phyloP scores from a whole-genome alignment of 2,329 filamentous ascomycete species.

The Talaromyces rugulosus region DNA sequence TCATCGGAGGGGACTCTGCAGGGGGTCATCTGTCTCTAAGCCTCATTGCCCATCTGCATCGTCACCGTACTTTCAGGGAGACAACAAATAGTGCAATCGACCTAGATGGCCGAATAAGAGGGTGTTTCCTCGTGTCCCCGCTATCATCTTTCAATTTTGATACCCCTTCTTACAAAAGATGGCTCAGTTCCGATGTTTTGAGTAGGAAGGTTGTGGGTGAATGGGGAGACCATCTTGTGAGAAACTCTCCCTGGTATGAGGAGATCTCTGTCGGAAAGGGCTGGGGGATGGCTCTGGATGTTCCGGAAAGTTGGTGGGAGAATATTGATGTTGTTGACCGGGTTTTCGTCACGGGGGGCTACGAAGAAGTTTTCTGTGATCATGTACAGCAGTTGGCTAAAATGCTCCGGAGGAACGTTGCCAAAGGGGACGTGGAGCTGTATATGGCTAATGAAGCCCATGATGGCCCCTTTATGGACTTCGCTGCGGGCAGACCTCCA shows the following conservation, averaged over 20 bases:
- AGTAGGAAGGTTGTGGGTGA: conserved; percentile 6
- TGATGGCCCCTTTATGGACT: conserved; percentile 22
- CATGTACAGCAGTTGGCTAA: conserved; percentile 15
- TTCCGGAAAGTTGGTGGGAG: conserved; percentile 19
- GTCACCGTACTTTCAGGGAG: not conserved
- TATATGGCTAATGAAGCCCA: conserved; percentile 19
- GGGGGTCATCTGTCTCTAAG: conserved; percentile 19
- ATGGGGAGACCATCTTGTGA: conserved; percentile 16
- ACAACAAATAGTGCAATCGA: not conserved
- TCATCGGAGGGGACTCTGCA: conserved; percentile 22
- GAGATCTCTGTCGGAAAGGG: conserved; percentile 17
- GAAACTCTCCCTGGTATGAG: conserved; percentile 17
- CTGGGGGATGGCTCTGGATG: conserved; percentile 23
- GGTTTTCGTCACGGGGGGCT: conserved; percentile 17
- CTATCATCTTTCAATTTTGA: conserved; percentile 15
- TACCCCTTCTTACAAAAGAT: conserved; percentile 12
- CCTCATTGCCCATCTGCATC: conserved; percentile 12
- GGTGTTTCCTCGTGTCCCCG: conserved; percentile 19
- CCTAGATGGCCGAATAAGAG: not conserved
- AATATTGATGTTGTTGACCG: conserved; percentile 11
- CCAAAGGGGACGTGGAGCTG: conserved; percentile 4
- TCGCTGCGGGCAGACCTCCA: conserved; percentile 13
- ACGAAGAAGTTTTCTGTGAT: conserved; percentile 21
- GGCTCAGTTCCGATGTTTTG: conserved; percentile 16
- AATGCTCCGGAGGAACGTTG: conserved; percentile 6